phyloP scores from a whole-genome alignment of 345 rosid species.

The Diplotaxis tenuifolia region DNA sequence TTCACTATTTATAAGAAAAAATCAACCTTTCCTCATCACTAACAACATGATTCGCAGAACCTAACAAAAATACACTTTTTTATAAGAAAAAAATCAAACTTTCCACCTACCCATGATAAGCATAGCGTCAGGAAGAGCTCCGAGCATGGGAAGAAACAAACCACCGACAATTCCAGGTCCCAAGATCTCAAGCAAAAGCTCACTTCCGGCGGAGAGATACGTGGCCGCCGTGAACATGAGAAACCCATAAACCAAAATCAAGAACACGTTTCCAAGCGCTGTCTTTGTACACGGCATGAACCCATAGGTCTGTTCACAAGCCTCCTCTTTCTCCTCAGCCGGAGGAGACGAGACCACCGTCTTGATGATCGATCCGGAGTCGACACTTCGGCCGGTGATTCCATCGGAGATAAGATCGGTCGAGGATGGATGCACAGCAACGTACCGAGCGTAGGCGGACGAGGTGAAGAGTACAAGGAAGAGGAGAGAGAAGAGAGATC shows the following conservation, averaged over 20 bases:
- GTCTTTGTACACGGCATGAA: constrained; percentile 92
- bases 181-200: constrained; percentile 82
- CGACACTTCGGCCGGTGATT: constrained; percentile 14
- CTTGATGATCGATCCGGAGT: constrained; percentile 15
- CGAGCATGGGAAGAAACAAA: constrained; percentile 87
- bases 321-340: constrained; percentile 29
- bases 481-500: constrained; percentile 27
- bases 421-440: constrained; percentile 9
- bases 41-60: neutral
- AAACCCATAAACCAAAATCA: constrained; percentile 72
- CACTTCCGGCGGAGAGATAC: constrained; percentile 82
- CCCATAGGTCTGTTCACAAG: constrained; percentile 90
- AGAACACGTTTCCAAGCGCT: constrained; percentile 64
- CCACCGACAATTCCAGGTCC: constrained; percentile 98
- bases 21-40: constrained; percentile 1
- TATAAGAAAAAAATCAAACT: neutral
- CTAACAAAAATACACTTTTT: constrained; percentile 14
- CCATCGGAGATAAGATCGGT: constrained; percentile 68
- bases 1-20: too few relatives aligned
- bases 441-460: constrained; percentile 45
- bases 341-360: constrained; percentile 18
- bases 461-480: constrained; percentile 30
- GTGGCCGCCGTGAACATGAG: constrained; percentile 87
- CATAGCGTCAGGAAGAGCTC: constrained; percentile 98
- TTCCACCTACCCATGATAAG: constrained; percentile 68